Percentiles rank a stretch among this genome's conserved stretches.
Conservation (phyloP, 768 basidiomycete genomes). For the Trametes coccinea region DNA sequence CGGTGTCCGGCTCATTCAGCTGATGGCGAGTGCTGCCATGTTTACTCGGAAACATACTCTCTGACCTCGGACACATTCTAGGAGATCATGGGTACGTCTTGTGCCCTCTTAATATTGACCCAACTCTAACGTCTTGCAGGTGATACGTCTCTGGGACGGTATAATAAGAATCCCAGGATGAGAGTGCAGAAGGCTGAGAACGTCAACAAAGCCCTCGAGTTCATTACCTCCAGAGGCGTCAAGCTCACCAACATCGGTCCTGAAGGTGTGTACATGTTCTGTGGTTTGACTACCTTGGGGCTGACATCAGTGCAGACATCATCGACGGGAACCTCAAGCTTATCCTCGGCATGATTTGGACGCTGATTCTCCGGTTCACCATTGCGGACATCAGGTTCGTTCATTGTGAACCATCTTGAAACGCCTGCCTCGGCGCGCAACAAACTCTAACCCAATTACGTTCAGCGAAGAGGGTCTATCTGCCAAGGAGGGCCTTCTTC, state of each 20-base stretch:
- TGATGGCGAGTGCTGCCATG: slow-evolving; percentile 63
- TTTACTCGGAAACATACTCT: not conserved
- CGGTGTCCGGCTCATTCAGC: slow-evolving; percentile 92
- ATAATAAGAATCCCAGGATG: slow-evolving; percentile 87
- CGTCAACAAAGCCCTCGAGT: slow-evolving; percentile 93
- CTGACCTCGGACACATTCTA: slow-evolving; percentile 34
- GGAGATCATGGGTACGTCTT: slow-evolving; percentile 90
- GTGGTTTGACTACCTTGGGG: not conserved
- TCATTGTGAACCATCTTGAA: not conserved
- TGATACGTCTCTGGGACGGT: slow-evolving; percentile 90
- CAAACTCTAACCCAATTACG: not conserved
- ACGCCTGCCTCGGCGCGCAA: no score
- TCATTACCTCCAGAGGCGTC: slow-evolving; percentile 91
- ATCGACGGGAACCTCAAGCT: slow-evolving; percentile 99
- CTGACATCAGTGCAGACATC: slow-evolving; percentile 60
- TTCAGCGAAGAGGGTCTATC: slow-evolving; percentile 95
- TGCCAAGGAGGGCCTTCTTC: slow-evolving; percentile 92
- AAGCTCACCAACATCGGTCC: slow-evolving; percentile 98
- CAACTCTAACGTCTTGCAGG: slow-evolving; percentile 43
- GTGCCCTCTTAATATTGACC: slow-evolving; percentile 4
- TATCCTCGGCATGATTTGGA: slow-evolving; percentile 99
- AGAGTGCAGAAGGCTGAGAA: slow-evolving; percentile 98
- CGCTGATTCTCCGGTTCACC: slow-evolving; percentile 93
- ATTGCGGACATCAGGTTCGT: slow-evolving; percentile 96
- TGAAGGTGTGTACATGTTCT: slow-evolving; percentile 59